Evolutionary conservation across 1,139 yeast species (phyloP), one percentile per base, ranked within the genome.

Genomic region (Candida dubliniensis): DNA sequence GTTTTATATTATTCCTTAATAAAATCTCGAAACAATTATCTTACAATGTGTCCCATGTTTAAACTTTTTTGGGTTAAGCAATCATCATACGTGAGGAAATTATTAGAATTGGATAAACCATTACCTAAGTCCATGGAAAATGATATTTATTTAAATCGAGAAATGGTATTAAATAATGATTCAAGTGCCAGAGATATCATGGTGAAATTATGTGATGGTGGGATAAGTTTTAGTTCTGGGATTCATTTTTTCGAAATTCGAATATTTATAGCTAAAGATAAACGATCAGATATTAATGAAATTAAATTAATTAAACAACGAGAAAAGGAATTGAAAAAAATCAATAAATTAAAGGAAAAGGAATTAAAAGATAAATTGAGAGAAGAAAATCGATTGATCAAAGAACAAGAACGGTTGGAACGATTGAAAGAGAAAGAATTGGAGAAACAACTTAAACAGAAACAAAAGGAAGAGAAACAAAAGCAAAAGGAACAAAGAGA

Each of bases 141-240:
- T 30, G 60, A 49, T 38, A 53, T 52, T 38, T 38, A 37, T 23
- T 49, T 51, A 18, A 66, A 65, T 31, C 50, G 76, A 33, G 61
- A 63, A 11, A 74, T 84, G 31, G 70, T 77, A 33, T 63, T 75
- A 40, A 70, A 74, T 6, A 56, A 66, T 32, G 76, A 76, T 11
- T 73, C 72, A 8, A 81, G 81, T 60, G 85, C 85, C 31, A 72
- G 95, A 53, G 98, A 93, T 53, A 84, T 84, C 43, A 90, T 91
- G 96, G 87, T 89, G 46, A 89, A 89, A 59, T 67, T 93, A 47
- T 81, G 95, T 55, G 97, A 91, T 54, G 82, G 91, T 46, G 67
- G 72, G 0, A 64, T 90, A 67, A 71, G 74, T 5, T 72, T 87
- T 67, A 71, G 74, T 5, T 72, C 87, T 32, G 98, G 97, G 0